Percentiles rank a stretch among this genome's conserved stretches.
phyloP scores from a whole-genome alignment of 208 protist genomes.

The Entamoeba invadens region DNA sequence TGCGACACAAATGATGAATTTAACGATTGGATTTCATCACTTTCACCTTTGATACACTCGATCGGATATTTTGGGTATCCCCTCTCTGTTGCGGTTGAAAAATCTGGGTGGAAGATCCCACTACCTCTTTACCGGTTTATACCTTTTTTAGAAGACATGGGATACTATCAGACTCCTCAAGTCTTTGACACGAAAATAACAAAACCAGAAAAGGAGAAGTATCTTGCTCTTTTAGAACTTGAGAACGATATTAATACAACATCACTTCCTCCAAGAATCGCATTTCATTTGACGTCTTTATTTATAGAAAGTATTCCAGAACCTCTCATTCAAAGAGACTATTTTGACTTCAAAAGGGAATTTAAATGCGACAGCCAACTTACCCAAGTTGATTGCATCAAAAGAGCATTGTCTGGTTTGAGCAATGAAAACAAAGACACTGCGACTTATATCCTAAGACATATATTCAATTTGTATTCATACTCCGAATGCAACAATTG shows the following conservation, averaged over 20 bases:
- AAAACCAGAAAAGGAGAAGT: neutral
- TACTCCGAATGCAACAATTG: neutral
- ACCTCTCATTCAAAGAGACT: neutral
- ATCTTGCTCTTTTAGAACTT: neutral
- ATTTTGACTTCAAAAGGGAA: neutral
- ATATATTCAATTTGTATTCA: neutral
- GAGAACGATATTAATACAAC: neutral
- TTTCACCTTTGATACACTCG: neutral
- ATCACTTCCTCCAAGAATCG: neutral
- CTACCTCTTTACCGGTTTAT: neutral
- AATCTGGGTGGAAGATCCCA: neutral
- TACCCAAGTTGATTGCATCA: neutral
- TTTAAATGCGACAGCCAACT: neutral
- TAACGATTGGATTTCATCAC: neutral
- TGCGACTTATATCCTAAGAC: neutral
- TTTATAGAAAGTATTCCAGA: neutral
- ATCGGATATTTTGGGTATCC: neutral
- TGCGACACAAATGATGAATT: neutral
- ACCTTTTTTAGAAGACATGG: neutral
- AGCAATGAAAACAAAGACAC: neutral
- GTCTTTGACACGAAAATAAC: neutral
- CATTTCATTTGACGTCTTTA: neutral
- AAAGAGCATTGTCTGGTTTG: neutral
- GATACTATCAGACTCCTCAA: neutral
- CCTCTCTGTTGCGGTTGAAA: neutral